Evolutionary conservation across 1,284 basidiomycete species (phyloP).

Genomic region (Malassezia equina): DNA sequence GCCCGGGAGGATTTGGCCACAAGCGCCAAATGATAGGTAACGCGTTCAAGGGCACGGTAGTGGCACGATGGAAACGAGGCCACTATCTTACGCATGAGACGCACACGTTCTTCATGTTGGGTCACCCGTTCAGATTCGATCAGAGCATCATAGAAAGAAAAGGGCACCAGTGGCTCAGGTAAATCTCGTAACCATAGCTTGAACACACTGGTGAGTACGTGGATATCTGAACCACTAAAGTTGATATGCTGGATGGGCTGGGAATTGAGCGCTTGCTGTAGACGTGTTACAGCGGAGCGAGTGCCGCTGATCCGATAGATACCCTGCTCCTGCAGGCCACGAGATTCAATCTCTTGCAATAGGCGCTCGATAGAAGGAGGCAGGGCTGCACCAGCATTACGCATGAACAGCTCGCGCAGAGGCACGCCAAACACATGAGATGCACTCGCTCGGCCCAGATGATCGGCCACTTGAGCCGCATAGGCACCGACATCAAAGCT

Average conservation of each 20-base stretch:
- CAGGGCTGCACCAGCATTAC: slow-evolving; percentile 24
- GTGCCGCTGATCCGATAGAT: slow-evolving; percentile 47
- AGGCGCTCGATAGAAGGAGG: slow-evolving; percentile 41
- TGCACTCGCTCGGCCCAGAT: slow-evolving; percentile 7
- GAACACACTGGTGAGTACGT: slow-evolving; percentile 41
- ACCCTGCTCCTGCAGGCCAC: slow-evolving; percentile 44
- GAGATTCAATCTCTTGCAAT: slow-evolving; percentile 42
- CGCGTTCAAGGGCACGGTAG: slow-evolving; percentile 37
- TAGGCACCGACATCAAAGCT: slow-evolving; percentile 14
- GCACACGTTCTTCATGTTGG: slow-evolving; percentile 33
- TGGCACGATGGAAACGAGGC: slow-evolving; percentile 39
- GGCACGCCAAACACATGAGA: slow-evolving; percentile 32
- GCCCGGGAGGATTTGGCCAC: slow-evolving; percentile 33
- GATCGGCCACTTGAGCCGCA: slow-evolving; percentile 13
- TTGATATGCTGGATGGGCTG: slow-evolving; percentile 30
- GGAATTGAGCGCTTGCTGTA: slow-evolving; percentile 27
- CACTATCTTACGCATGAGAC: slow-evolving; percentile 38
- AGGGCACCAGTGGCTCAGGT: slow-evolving; percentile 44
- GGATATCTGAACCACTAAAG: slow-evolving; percentile 34
- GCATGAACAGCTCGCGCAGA: slow-evolving; percentile 25
- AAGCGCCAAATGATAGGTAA: slow-evolving; percentile 35
- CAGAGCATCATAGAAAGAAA: slow-evolving; percentile 36
- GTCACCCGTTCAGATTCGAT: slow-evolving; percentile 41
- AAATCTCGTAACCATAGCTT: slow-evolving; percentile 46
- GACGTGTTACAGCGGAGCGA: slow-evolving; percentile 34